Base-by-base conservation (phyloP, 1,139 yeast genomes). In the Yamadazyma oceani region DNA sequence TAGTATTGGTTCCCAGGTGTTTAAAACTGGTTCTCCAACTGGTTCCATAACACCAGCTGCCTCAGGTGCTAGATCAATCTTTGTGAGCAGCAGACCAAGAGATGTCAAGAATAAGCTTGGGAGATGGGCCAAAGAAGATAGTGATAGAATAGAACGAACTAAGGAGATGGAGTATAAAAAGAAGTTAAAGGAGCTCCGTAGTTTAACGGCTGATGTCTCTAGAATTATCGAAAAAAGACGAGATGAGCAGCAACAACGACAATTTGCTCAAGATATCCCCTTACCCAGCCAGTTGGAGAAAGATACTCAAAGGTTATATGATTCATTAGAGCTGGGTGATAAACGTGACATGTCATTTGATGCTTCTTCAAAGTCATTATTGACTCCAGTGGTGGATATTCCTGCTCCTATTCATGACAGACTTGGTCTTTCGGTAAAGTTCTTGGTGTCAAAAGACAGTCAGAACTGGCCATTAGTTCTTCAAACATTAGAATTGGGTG, bases 391-490 rank as follows among this genome's bases (percentile, higher is more conserved):
- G 3, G 46, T 53, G 3, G 37, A 44, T 10, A 25, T 82, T 1
- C 86, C 88, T 0, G 45, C 47, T 0, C 44, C 63, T 0, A 60
- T 83, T 5, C 49, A 62, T 13, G 61, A 65, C 1, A 62, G 68
- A 31, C 58, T 84, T 4, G 79, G 80, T 0, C 67, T 75, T 26
- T 60, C 80, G 0, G 58, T 78, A 2, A 66, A 69, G 17, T 66
- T 62, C 44, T 63, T 80, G 31, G 67, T 76, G 2, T 64, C 73
- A 27, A 66, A 67, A 31, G 58, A 64, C 4, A 57, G 64, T 31
- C 78, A 74, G 41, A 67, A 80, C 50, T 84, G 90, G 89, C 59
- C 63, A 13, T 58, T 73, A 24, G 73, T 82, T 3, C 54, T 84
- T 4, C 55, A 64, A 3, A 75, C 71, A 33, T 53, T 84, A 15